Percentiles rank a stretch among this genome's conserved stretches.
These are phyloP conservation scores for Kodamaea sp. DNA, from an alignment of 1,139 yeast genomes.

Conservation along the genomic window DNA sequence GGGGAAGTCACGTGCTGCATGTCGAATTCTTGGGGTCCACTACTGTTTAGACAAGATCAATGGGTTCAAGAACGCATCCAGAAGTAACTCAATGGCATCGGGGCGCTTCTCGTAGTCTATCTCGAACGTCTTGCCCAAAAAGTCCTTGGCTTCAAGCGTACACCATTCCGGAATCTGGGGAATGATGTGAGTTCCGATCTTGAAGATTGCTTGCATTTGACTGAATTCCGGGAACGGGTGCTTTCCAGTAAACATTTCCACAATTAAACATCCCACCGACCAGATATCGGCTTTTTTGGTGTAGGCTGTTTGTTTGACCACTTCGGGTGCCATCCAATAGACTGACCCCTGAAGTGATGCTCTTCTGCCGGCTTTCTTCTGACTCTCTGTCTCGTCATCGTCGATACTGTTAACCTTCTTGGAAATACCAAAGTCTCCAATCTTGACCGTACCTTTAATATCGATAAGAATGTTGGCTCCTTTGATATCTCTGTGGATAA, in stretches of 20 bases:
- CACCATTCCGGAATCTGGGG: conserved; percentile 84
- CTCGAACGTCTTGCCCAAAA: conserved; percentile 68
- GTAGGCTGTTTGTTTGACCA: conserved; percentile 85
- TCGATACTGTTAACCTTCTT: conserved; percentile 57
- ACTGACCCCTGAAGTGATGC: conserved; percentile 93
- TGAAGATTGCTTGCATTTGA: conserved; percentile 95
- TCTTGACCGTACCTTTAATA: conserved; percentile 86
- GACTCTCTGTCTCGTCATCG: conserved; percentile 21
- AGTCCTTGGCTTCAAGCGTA: conserved; percentile 66
- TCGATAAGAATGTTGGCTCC: conserved; percentile 92
- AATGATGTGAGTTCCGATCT: conserved; percentile 77
- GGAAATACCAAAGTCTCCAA: conserved; percentile 93
- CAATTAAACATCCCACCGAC: conserved; percentile 90
- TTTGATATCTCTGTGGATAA: conserved; percentile 88
- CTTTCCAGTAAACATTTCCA: conserved; percentile 93
- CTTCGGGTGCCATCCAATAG: conserved; percentile 99
- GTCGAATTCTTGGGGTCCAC: not conserved
- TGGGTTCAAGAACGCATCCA: conserved; percentile 60
- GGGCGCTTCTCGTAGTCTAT: conserved; percentile 74
- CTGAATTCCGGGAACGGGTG: conserved; percentile 94
- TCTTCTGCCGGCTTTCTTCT: conserved; percentile 50
- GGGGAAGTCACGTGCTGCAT: too few species aligned
- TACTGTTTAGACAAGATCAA: conserved; percentile 45
- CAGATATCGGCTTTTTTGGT: conserved; percentile 92
- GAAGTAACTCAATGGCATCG: conserved; percentile 66